These are phyloP conservation scores for Zymoseptoria tritici DNA, from an alignment of 2,329 filamentous ascomycete species.

Conservation along the genomic window DNA sequence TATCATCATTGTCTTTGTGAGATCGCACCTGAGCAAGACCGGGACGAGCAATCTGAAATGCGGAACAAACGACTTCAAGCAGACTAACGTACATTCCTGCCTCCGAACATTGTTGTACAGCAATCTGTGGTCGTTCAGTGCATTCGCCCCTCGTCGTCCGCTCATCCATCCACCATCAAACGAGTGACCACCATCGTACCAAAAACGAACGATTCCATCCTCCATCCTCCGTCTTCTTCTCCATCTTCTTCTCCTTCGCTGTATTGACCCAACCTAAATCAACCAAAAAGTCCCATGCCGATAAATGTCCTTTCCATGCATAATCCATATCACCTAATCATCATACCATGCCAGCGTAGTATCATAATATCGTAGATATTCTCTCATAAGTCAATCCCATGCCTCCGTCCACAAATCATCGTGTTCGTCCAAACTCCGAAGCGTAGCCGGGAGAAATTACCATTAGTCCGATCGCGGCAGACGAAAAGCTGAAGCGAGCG, in stretches of 20 bases:
- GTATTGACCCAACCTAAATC: not conserved
- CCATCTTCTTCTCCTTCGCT: not conserved
- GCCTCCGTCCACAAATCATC: not conserved
- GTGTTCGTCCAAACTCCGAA: not conserved
- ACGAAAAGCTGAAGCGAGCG: not conserved
- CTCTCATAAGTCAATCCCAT: not conserved
- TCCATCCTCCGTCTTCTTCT: not conserved
- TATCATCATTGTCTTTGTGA: too few relatives aligned
- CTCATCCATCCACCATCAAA: not conserved
- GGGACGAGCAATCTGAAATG: too few relatives aligned
- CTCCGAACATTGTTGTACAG: not conserved
- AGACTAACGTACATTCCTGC: not conserved
- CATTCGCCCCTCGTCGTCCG: not conserved
- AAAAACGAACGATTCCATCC: not conserved
- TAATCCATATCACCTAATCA: conserved; percentile 1
- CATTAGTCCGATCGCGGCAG: conserved; percentile 3
- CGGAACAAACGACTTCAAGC: too few relatives aligned
- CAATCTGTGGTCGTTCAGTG: not conserved
- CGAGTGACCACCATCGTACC: not conserved
- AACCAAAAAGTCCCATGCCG: not conserved
- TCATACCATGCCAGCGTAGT: not conserved
- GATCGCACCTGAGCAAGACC: too few relatives aligned
- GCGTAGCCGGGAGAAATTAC: conserved; percentile 18
- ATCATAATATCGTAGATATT: not conserved
- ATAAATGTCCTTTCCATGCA: not conserved